Evolutionary conservation across 345 rosid genomes (phyloP).

Genomic region (Kernera saxatilis): DNA sequence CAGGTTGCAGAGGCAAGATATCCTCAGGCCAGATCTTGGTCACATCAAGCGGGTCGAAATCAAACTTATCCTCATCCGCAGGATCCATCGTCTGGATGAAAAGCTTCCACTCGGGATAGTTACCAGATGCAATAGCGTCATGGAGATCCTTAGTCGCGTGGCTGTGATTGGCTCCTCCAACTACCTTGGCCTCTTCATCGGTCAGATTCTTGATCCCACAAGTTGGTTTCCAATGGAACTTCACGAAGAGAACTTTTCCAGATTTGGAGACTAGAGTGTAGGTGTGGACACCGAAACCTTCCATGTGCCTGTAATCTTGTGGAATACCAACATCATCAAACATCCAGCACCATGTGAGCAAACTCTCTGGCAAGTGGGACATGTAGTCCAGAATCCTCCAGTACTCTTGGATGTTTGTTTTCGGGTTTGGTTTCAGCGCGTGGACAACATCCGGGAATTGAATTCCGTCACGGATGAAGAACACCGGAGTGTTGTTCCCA

Average conservation of each 20-base stretch:
- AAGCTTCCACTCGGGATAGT: slow-evolving; percentile 97
- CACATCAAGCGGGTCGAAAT: slow-evolving; percentile 95
- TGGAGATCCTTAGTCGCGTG: slow-evolving; percentile 96
- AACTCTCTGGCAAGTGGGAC: slow-evolving; percentile 93
- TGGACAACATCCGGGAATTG: slow-evolving; percentile 94
- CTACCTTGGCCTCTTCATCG: slow-evolving; percentile 87
- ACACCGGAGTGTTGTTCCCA: slow-evolving; percentile 98
- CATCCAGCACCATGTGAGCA: slow-evolving; percentile 78
- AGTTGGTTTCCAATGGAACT: slow-evolving; percentile 98
- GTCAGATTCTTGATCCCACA: slow-evolving; percentile 84
- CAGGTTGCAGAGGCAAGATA: slow-evolving; percentile 87
- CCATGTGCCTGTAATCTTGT: slow-evolving; percentile 97
- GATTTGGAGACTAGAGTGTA: slow-evolving; percentile 77
- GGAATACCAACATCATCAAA: slow-evolving; percentile 94
- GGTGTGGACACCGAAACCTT: slow-evolving; percentile 92
- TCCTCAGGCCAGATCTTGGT: slow-evolving; percentile 99
- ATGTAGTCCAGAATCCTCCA: slow-evolving; percentile 97
- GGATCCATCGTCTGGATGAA: slow-evolving; percentile 90
- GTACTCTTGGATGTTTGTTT: slow-evolving; percentile 89
- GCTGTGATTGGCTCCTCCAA: slow-evolving; percentile 96
- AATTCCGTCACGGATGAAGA: slow-evolving; percentile 92
- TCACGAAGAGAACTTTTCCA: slow-evolving; percentile 73
- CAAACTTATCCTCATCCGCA: slow-evolving; percentile 73
- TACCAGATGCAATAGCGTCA: slow-evolving; percentile 88
- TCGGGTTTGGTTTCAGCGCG: slow-evolving; percentile 90